Evolutionary conservation across 2,329 filamentous ascomycete species (phyloP).

Genomic region (Amesomyces nigricolor): DNA sequence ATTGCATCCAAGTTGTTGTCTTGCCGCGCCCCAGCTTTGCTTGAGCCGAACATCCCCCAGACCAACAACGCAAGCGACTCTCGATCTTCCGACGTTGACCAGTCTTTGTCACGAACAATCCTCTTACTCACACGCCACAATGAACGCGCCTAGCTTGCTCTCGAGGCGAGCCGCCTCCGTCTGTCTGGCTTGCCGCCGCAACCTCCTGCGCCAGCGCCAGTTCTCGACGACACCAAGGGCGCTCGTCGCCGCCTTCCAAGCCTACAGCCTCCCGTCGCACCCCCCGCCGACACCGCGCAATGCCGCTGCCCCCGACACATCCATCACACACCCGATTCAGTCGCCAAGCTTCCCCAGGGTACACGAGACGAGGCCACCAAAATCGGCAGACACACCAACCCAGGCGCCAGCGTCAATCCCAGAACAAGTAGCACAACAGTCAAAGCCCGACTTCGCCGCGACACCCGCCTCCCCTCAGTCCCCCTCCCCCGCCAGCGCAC

Average conservation of each 20-base stretch:
- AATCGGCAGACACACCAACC: constrained; percentile 18
- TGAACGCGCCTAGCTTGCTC: constrained; percentile 39
- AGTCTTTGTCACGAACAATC: too few relatives aligned
- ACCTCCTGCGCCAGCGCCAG: constrained; percentile 37
- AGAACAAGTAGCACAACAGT: constrained; percentile 63
- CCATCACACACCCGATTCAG: constrained; percentile 40
- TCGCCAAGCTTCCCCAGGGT: constrained; percentile 40
- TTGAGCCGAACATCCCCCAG: not conserved
- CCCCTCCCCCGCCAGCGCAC: constrained; percentile 30
- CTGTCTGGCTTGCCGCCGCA: constrained; percentile 38
- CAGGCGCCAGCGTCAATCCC: constrained; percentile 42
- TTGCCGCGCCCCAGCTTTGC: not conserved
- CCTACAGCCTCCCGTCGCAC: constrained; percentile 45
- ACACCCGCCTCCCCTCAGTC: constrained; percentile 6
- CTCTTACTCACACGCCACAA: constrained; percentile 24
- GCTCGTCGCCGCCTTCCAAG: constrained; percentile 41
- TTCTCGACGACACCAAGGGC: constrained; percentile 34
- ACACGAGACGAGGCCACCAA: constrained; percentile 48
- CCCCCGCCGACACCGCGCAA: constrained; percentile 37
- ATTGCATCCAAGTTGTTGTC: not conserved
- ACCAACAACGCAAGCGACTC: not conserved
- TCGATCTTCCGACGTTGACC: too few relatives aligned
- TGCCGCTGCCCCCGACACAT: constrained; percentile 42
- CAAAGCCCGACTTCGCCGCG: constrained; percentile 41
- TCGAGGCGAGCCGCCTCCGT: constrained; percentile 34